Evolutionary conservation across 106 monocot genomes (phyloP), one percentile per base, ranked within the genome.

Genomic region (Acanthochlamys bracteata): DNA sequence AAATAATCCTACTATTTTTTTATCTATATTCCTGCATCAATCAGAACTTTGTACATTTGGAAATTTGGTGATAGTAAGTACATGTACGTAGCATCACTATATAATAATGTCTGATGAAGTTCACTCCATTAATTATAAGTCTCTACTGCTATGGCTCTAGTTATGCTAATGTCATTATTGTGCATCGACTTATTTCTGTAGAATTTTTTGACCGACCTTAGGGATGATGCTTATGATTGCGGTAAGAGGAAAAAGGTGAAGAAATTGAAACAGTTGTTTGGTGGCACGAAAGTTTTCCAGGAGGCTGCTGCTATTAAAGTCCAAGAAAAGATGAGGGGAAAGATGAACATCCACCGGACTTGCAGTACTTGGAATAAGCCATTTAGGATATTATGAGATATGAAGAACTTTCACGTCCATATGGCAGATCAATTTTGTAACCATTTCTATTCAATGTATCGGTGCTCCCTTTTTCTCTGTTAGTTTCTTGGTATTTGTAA

Each of bases 211-310:
- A 17, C 16, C 66, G 53, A 39, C 55, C 20, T 27, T 69, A 98
- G 96, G 88, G 96, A 88, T 39, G 85, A 81, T 67, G 91, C 88
- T 56, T 90, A 83, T 26, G 96, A 98, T 23, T 73, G 60, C 17
- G 96, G 96, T 11, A 98, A 67, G 75, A 81, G 72, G 66, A 98
- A 98, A 73, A 98, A 98, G 70, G 60, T 88, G 15, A 89, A 72
- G 70, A 78, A 71, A 62, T 64, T 63, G 10, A 54, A 9, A 17
- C 45, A 60, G 15, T 62, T 57, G 7, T 80, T 75, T 62, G 71
- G 20, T 26, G 86, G 78, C 1, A 52, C 66, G 24, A 96, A 96
- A 45, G 84, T 54, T 20, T 96, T 96, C 80, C 84, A 91, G 45
- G 83, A 88, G 53, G 60, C 74, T 40, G 78, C 77, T n/a, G 43